Evolutionary conservation across 176 grass and related monocot species (phyloP).

Genomic region (Chloris gayana): DNA sequence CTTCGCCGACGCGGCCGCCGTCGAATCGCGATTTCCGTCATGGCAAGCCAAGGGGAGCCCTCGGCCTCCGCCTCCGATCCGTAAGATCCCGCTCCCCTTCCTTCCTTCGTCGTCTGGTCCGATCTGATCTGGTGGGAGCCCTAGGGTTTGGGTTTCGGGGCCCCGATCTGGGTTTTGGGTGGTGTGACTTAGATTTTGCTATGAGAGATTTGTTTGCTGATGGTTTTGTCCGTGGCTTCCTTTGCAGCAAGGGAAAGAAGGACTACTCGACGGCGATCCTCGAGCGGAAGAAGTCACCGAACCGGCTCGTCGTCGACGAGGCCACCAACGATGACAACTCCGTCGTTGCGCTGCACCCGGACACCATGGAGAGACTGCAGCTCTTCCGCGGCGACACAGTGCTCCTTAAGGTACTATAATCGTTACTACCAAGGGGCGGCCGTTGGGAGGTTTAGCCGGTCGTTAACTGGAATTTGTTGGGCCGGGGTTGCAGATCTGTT

Average conservation of each 20-base stretch:
- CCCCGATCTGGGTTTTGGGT: conserved; percentile 22
- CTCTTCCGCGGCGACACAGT: conserved; percentile 75
- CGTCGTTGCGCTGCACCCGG: conserved; percentile 64
- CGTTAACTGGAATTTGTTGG: not conserved
- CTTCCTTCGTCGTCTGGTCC: not conserved
- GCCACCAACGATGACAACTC: conserved; percentile 80
- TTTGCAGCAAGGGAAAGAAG: conserved; percentile 74
- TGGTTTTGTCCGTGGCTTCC: not conserved
- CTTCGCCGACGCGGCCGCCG: not conserved
- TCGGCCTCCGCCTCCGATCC: conserved; percentile 66
- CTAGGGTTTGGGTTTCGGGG: conserved; percentile 7
- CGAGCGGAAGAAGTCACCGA: conserved; percentile 71
- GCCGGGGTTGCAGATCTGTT: conserved; percentile 10
- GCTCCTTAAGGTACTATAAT: conserved; percentile 61
- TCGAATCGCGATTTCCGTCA: not conserved
- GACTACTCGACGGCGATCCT: conserved; percentile 79
- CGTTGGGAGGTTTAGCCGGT: not conserved
- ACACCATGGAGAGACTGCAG: conserved; percentile 78
- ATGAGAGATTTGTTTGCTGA: not conserved
- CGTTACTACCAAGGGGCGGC: not conserved
- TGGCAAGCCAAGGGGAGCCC: conserved; percentile 67
- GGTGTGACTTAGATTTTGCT: not conserved
- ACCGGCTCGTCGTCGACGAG: conserved; percentile 74
- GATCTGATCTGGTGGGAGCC: conserved; percentile 30
- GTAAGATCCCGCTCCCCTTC: conserved; percentile 41